Evolutionary conservation across 495 filamentous ascomycete genomes (phyloP).

Genomic region (Penicillium cosmopolitanum): DNA sequence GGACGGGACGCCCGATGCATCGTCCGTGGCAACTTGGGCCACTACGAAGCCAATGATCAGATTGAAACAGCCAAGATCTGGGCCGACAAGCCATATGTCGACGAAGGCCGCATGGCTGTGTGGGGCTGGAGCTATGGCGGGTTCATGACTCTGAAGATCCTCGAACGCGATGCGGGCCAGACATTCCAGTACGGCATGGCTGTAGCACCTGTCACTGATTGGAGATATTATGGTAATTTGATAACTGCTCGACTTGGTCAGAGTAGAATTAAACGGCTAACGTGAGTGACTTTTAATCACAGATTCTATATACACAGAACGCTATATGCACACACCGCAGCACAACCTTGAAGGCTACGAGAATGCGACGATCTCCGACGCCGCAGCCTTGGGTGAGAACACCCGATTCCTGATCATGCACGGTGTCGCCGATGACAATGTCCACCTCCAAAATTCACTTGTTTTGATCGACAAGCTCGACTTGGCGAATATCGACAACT

Average conservation of each 20-base stretch:
- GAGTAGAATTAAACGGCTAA: neutral
- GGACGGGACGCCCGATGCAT: conserved; percentile 82
- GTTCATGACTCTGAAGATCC: conserved; percentile 94
- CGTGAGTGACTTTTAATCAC: neutral
- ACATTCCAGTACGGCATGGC: conserved; percentile 98
- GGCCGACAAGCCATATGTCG: conserved; percentile 81
- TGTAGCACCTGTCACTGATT: conserved; percentile 96
- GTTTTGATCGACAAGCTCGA: conserved; percentile 86
- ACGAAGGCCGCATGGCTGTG: conserved; percentile 80
- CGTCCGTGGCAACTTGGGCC: conserved; percentile 80
- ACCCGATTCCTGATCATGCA: conserved; percentile 94
- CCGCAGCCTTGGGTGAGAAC: conserved; percentile 67
- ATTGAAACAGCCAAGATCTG: conserved; percentile 89
- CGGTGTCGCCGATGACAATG: conserved; percentile 92
- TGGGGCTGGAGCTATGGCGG: conserved; percentile 99
- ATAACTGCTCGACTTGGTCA: neutral
- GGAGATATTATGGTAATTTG: conserved; percentile 77
- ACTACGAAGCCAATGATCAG: conserved; percentile 86
- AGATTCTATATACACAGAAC: conserved; percentile 94
- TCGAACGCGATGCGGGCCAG: conserved; percentile 84
- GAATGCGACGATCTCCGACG: conserved; percentile 72
- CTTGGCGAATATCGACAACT: conserved; percentile 83
- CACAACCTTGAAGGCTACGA: conserved; percentile 78
- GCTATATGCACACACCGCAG: conserved; percentile 93
- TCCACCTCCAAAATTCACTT: conserved; percentile 92